phyloP scores from a whole-genome alignment of 306 rosid genomes.

The Prunus davidiana region DNA sequence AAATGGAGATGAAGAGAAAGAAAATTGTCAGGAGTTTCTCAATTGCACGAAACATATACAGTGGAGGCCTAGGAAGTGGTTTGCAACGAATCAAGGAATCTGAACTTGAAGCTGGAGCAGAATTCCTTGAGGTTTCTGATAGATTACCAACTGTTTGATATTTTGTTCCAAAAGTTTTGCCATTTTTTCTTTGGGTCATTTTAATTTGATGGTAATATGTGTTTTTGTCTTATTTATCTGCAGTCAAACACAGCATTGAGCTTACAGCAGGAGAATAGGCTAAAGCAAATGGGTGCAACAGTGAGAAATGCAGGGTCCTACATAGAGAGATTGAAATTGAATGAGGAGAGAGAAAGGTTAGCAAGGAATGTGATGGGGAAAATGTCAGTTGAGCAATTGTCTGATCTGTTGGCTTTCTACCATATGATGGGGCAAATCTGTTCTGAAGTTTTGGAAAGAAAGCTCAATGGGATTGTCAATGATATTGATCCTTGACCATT shows the following conservation, averaged over 20 bases:
- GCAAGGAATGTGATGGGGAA: constrained; percentile 77
- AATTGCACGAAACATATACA: too few relatives aligned
- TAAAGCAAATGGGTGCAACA: constrained; percentile 97
- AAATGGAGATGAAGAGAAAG: too few relatives aligned
- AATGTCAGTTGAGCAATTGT: constrained; percentile 68
- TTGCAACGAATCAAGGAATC: too few relatives aligned
- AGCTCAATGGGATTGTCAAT: constrained; percentile 48
- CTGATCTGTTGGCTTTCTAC: constrained; percentile 79
- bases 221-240: constrained; percentile 4
- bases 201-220: too few relatives aligned
- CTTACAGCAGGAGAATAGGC: constrained; percentile 72
- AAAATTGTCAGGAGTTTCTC: too few relatives aligned
- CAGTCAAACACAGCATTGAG: constrained; percentile 88
- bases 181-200: not conserved
- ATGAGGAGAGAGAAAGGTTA: constrained; percentile 58
- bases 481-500: constrained; percentile 19
- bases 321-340: constrained; percentile 53
- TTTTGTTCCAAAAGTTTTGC: too few relatives aligned
- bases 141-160: too few relatives aligned
- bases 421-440: constrained; percentile 79
- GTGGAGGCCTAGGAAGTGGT: too few relatives aligned
- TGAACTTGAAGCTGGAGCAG: too few relatives aligned
- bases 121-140: too few relatives aligned
- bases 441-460: constrained; percentile 62
- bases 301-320: constrained; percentile 82